Base-by-base conservation (phyloP, 148 eudicot genomes). In the Chenopodium berlandieri region DNA sequence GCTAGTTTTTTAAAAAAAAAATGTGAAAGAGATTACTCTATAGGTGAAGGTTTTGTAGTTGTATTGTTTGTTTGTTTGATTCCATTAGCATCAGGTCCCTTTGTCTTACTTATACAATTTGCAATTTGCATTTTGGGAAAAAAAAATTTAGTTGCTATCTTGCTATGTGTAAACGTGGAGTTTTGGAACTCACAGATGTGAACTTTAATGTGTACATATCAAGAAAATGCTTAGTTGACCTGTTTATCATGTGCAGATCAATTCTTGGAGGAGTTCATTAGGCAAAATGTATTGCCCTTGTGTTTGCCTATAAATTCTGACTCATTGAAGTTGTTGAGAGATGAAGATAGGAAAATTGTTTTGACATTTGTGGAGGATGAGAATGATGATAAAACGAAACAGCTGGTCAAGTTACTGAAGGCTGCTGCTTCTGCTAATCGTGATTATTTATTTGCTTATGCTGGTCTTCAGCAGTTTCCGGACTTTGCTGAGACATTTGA, bases 381-480 rank as follows among this genome's bases (percentile, higher is more conserved):
- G 76, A 83, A 80, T 69, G 91, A 89, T 44, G 93, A 89, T 25
- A 90, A 86, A 73, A 89, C 98, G 52, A 89, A 86, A 88, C 81
- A 83, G 50, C 76, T 94, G 54, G 65, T 92, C 46, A 90, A 92
- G 83, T 75, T 92, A 74, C 78, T 96, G 86, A 92, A 91, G 82
- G 90, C 97, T 58, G 97, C 98, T 80, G 99, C 99, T 80, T 91
- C 97, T 85, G 99, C 99, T 32, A 96, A 96, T 83, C 95, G 93
- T 27, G 95, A 94, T 54, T 88, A 89, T 65, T 83, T 96, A 48
- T 92, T 96, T 88, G 97, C 90, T 74, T 94, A 88, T 88, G 99
- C 89, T 46, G 98, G 99, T 25, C 58, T 89, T 76, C 88, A 86
- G 82, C 99, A 96, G 70, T 94, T 87, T 85, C 87, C 84, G 64